Evolutionary conservation across 1,284 basidiomycete genomes (phyloP), one percentile per base, ranked within the genome.

Genomic region (Cutaneotrichosporon cyanovorans): DNA sequence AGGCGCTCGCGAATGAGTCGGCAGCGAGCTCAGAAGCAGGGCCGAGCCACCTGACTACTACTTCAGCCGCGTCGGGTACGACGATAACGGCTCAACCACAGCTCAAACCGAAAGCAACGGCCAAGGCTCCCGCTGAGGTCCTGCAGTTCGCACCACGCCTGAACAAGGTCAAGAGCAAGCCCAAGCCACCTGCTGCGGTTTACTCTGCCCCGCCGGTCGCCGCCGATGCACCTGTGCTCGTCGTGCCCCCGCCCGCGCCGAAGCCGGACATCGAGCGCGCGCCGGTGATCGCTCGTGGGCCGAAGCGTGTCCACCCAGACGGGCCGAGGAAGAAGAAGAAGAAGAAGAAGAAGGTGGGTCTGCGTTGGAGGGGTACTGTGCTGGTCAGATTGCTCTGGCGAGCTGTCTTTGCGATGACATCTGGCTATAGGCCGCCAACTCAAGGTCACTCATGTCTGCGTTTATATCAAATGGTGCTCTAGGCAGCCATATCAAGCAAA

Each of bases 121-220:
- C 34, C 16, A 8, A 32, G 9, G n/a, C 16, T 1, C 33, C 41
- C 1, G 8, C 35, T 6, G 43, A 36, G 0, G 62, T 61, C 1
- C 56, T 72, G 5, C 61, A 62, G 36, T 72, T 72, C 45, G 70
- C 70, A 4, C 70, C 68, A 9, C 48, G 68, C 18, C 51, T 62
- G 9, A 50, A 57, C 14, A 58, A 64, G 44, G 43, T 59, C 6
- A 66, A 63, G 46, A 50, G 61, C 9, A 21, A 28, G 21, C 21
- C 58, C 22, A 18, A 33, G 28, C n/a, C 57, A 38, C 12, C 45
- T 22, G 38, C 40, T 21, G 40, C 46, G 2, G 45, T 46, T 8
- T 45, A 50, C 28, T 36, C 54, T 1, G 35, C 49, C 9, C 46
- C 57, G 8, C 51, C 53, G 2, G 42, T 46, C 1, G 32, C 47